Conservation (phyloP, 2,329 filamentous ascomycete species). For the Exophiala bonariae region DNA sequence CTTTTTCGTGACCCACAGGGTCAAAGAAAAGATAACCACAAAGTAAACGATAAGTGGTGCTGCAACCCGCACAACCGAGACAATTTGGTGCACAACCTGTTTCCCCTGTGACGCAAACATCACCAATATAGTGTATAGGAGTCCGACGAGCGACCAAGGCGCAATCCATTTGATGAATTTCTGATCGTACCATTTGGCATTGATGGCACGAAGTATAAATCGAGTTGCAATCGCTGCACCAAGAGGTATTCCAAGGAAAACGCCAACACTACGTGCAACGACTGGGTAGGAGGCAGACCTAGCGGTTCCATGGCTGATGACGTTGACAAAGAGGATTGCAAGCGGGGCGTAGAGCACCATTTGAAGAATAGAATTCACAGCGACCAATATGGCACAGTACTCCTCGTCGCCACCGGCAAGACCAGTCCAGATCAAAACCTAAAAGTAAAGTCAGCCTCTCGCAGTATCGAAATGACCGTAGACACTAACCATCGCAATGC, state of each 20-base stretch:
- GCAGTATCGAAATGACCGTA: neutral
- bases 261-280: constrained; percentile 76
- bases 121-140: constrained; percentile 83
- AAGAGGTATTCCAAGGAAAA: constrained; percentile 82
- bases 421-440: constrained; percentile 73
- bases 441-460: constrained; percentile 3
- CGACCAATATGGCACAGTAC: constrained; percentile 79
- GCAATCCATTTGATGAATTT: constrained; percentile 69
- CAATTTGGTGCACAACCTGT: constrained; percentile 77
- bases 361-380: constrained; percentile 73
- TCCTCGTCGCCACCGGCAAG: constrained; percentile 74
- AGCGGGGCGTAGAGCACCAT: constrained; percentile 72
- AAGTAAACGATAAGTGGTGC: constrained; percentile 85
- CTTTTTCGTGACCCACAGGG: constrained; percentile 60
- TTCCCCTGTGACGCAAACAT: constrained; percentile 80
- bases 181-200: constrained; percentile 63
- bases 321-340: constrained; percentile 66
- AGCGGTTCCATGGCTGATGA: constrained; percentile 59
- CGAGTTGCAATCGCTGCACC: constrained; percentile 75
- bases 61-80: constrained; percentile 76
- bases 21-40: constrained; percentile 68
- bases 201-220: constrained; percentile 58
- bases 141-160: constrained; percentile 76
- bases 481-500: constrained; percentile 75
- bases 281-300: constrained; percentile 54